These are phyloP conservation scores for Quercus lobata DNA, from an alignment of 331 rosid species.

Conservation along the genomic window DNA sequence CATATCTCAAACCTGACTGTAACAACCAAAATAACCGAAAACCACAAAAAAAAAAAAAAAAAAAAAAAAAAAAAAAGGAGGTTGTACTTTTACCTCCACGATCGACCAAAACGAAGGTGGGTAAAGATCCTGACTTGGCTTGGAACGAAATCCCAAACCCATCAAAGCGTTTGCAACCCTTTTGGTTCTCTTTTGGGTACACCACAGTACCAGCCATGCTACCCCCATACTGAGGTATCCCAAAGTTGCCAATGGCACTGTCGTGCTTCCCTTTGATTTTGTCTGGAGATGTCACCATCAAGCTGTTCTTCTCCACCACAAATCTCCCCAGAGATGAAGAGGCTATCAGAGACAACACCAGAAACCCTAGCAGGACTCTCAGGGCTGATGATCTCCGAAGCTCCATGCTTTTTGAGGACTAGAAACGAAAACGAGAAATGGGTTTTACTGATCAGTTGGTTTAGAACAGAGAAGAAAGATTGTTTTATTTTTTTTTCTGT, in stretches of 20 bases:
- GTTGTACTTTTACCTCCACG: constrained; percentile 69
- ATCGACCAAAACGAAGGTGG: constrained; percentile 84
- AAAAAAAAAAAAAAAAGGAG: too few relatives aligned
- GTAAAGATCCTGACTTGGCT: constrained; percentile 84
- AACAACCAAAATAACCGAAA: constrained; percentile 3
- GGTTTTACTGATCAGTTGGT: constrained; percentile 2
- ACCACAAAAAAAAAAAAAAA: not conserved
- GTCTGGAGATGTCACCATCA: constrained; percentile 91
- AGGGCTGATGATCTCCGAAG: constrained; percentile 40
- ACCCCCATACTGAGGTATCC: constrained; percentile 96
- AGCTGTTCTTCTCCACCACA: constrained; percentile 96
- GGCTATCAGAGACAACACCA: constrained; percentile 43
- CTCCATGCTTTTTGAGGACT: constrained; percentile 41
- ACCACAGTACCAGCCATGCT: constrained; percentile 88
- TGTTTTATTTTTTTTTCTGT: too few relatives aligned
- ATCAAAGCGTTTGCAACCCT: constrained; percentile 75
- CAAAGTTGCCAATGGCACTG: constrained; percentile 97
- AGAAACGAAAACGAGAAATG: not conserved
- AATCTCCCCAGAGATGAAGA: constrained; percentile 53
- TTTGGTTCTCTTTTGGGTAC: constrained; percentile 76
- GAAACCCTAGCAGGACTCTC: constrained; percentile 60
- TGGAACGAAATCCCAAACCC: constrained; percentile 66
- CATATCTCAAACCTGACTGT: not conserved
- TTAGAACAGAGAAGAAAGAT: not conserved
- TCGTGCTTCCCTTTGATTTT: constrained; percentile 69